Conservation (phyloP, 179 eudicot species). For the Corrigiola litoralis region DNA sequence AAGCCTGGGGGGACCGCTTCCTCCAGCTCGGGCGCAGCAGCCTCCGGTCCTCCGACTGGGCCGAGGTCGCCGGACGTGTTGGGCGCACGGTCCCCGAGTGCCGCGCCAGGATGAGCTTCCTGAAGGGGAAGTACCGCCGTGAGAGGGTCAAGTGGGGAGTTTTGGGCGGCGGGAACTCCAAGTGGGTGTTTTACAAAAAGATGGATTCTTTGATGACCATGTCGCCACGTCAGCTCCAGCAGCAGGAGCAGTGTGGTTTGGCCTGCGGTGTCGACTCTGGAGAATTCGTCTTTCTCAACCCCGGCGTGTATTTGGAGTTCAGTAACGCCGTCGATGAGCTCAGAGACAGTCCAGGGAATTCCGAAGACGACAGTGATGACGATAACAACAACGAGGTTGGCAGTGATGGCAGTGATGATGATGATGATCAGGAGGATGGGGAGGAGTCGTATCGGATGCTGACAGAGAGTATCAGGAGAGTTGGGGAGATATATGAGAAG, state of each 20-base stretch:
- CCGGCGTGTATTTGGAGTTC: constrained; percentile 47
- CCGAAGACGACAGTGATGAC: constrained; percentile 2
- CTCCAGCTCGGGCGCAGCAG: constrained; percentile 72
- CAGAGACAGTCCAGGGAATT: constrained; percentile 90
- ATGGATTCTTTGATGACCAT: constrained; percentile 76
- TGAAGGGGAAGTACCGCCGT: constrained; percentile 80
- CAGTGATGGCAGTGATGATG: constrained; percentile 26
- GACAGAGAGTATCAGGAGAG: constrained; percentile 72
- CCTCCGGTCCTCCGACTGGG: constrained; percentile 78
- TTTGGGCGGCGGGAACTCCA: constrained; percentile 35
- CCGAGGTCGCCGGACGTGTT: constrained; percentile 72
- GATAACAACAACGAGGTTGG: constrained; percentile 23
- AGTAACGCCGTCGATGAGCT: constrained; percentile 76
- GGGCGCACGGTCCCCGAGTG: constrained; percentile 54
- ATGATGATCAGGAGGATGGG: constrained; percentile 27
- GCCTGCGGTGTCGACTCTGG: constrained; percentile 95
- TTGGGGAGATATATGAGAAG: constrained; percentile 90
- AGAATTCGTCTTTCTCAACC: constrained; percentile 91
- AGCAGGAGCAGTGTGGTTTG: constrained; percentile 60
- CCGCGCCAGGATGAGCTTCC: constrained; percentile 54
- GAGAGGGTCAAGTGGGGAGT: constrained; percentile 54
- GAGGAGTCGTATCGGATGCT: constrained; percentile 49
- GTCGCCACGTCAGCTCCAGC: constrained; percentile 37
- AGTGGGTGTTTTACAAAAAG: constrained; percentile 74
- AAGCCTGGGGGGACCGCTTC: constrained; percentile 82